Evolutionary conservation across 1,284 basidiomycete genomes (phyloP).

Genomic region (Sanguinoderma infundibulare): DNA sequence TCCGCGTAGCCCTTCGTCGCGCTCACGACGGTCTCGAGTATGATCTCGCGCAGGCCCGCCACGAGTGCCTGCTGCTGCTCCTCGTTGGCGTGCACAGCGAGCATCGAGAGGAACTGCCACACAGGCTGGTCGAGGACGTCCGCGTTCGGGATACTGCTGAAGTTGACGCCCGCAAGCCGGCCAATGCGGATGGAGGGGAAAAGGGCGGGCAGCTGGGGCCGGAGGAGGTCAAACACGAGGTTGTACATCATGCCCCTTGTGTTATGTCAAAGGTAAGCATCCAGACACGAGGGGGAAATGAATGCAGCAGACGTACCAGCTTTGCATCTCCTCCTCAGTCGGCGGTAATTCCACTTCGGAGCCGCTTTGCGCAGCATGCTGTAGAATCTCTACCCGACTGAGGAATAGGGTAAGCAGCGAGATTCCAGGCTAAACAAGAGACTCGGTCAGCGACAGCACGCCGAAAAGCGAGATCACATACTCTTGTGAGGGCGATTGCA

Average conservation of each 20-base stretch:
- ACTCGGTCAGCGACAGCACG: neutral
- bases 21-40: slow-evolving; percentile 83
- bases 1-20: slow-evolving; percentile 76
- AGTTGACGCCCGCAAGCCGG: slow-evolving; percentile 41
- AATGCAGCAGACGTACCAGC: slow-evolving; percentile 68
- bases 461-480: slow-evolving; percentile 34
- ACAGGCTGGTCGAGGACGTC: slow-evolving; percentile 89
- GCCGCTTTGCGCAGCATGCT: slow-evolving; percentile 60
- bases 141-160: slow-evolving; percentile 41
- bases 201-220: slow-evolving; percentile 73
- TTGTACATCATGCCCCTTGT: slow-evolving; percentile 15
- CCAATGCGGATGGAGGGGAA: slow-evolving; percentile 91
- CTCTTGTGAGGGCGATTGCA: slow-evolving; percentile 75
- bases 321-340: slow-evolving; percentile 75
- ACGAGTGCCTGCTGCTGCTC: slow-evolving; percentile 91
- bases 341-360: slow-evolving; percentile 60
- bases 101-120: slow-evolving; percentile 90
- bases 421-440: slow-evolving; percentile 76
- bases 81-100: slow-evolving; percentile 85
- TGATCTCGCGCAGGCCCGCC: slow-evolving; percentile 87
- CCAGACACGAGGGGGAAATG: neutral
- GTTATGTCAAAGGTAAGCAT: neutral
- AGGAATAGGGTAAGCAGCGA: slow-evolving; percentile 92
- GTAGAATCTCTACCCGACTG: slow-evolving; percentile 87
- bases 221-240: slow-evolving; percentile 23